Conservation (phyloP, 352 stramenopile genomes). For the Pythium guiyangense region DNA sequence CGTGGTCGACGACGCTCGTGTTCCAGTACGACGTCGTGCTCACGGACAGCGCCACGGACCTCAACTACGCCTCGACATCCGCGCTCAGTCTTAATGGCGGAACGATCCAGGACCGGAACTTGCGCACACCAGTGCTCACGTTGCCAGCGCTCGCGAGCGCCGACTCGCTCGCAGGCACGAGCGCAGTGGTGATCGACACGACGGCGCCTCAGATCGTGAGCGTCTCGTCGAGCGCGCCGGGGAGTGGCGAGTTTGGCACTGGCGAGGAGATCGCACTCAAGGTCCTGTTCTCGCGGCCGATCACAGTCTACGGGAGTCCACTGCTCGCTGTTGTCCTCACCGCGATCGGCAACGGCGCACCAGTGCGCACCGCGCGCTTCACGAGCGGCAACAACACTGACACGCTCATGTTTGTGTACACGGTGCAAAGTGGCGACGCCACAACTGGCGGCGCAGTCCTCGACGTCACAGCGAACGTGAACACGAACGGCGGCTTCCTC, state of each 20-base stretch:
- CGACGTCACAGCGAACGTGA: constrained; percentile 50
- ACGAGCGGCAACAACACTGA: constrained; percentile 64
- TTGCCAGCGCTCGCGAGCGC: constrained; percentile 38
- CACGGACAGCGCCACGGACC: constrained; percentile 41
- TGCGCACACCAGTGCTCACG: constrained; percentile 43
- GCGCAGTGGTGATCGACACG: constrained; percentile 62
- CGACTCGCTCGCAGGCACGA: constrained; percentile 44
- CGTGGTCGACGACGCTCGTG: constrained; percentile 48
- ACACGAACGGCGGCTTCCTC: constrained; percentile 61
- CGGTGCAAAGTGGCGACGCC: constrained; percentile 53
- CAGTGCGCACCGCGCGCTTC: constrained; percentile 37
- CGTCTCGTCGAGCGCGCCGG: constrained; percentile 40
- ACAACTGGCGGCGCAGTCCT: constrained; percentile 27
- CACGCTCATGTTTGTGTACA: constrained; percentile 64
- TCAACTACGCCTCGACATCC: constrained; percentile 62
- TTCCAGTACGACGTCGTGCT: constrained; percentile 69
- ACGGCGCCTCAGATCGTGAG: constrained; percentile 54
- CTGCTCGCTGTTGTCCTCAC: constrained; percentile 43
- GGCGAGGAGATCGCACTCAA: constrained; percentile 57
- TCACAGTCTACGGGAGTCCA: constrained; percentile 60
- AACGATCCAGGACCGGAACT: constrained; percentile 66
- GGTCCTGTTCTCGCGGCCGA: constrained; percentile 55
- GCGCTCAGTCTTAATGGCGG: constrained; percentile 48
- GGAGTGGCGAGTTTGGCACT: constrained; percentile 63
- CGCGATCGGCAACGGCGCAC: constrained; percentile 29